These are phyloP conservation scores for Cordyceps cateniannulata DNA, from an alignment of 2,329 filamentous ascomycete genomes.

Conservation along the genomic window DNA sequence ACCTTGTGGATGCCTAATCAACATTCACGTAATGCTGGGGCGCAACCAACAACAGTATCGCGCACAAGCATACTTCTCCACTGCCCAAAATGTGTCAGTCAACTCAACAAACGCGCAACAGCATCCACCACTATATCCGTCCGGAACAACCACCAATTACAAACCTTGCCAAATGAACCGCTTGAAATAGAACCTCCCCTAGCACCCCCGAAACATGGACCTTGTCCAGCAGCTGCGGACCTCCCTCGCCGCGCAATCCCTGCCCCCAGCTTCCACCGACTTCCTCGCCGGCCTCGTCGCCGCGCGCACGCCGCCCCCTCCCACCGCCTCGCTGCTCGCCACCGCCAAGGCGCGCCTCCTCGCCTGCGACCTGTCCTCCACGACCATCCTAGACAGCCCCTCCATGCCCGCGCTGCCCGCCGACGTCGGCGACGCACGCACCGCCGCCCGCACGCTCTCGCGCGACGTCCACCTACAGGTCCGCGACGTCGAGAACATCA, in stretches of 20 bases:
- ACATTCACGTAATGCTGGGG: too few relatives aligned
- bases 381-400: slow-evolving; percentile 39
- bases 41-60: background rate
- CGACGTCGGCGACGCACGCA: slow-evolving; percentile 44
- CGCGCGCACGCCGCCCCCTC: slow-evolving; percentile 48
- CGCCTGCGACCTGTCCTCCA: slow-evolving; percentile 50
- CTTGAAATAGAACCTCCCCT: background rate
- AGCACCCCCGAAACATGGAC: slow-evolving; percentile 22
- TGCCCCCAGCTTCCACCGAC: slow-evolving; percentile 44
- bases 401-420: slow-evolving; percentile 41
- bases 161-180: too few relatives aligned
- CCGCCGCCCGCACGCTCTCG: slow-evolving; percentile 49
- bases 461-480: slow-evolving; percentile 71
- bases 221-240: slow-evolving; percentile 41
- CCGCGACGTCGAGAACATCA: slow-evolving; percentile 78
- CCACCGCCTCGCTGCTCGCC: slow-evolving; percentile 65
- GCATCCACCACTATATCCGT: too few relatives aligned
- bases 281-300: slow-evolving; percentile 62
- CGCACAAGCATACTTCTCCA: background rate
- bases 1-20: too few relatives aligned
- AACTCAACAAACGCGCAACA: background rate
- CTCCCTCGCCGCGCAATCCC: slow-evolving; percentile 44
- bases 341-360: slow-evolving; percentile 78
- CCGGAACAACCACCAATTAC: too few relatives aligned
- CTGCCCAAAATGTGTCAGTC: background rate